Evolutionary conservation across 495 filamentous ascomycete species (phyloP).

Genomic region (Beverwykella pulmonaria): DNA sequence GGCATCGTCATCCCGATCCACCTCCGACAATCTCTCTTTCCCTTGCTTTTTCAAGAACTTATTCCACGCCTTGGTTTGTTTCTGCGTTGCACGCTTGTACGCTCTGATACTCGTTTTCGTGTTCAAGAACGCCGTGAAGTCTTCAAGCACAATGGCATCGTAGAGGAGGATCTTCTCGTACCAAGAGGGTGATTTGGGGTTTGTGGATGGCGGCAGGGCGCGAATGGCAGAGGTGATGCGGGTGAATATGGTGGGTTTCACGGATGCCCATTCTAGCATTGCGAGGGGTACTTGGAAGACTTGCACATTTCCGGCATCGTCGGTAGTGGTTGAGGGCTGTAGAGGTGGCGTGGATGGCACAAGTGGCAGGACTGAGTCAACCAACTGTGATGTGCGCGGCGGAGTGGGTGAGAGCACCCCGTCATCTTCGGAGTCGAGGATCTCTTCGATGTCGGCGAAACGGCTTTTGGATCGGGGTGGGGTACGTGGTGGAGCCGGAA

Average conservation of each 20-base stretch:
- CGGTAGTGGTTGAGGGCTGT: neutral
- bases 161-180: slow-evolving; percentile 92
- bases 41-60: neutral
- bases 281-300: slow-evolving; percentile 1
- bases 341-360: neutral
- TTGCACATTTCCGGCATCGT: neutral
- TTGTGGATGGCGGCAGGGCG: slow-evolving; percentile 53
- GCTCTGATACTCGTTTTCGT: slow-evolving; percentile 49
- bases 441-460: slow-evolving; percentile 45
- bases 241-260: slow-evolving; percentile 50
- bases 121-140: slow-evolving; percentile 83
- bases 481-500: neutral
- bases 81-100: slow-evolving; percentile 26
- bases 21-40: neutral
- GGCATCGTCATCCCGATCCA: neutral
- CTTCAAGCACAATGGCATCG: slow-evolving; percentile 88
- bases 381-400: slow-evolving; percentile 21
- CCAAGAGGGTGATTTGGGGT: slow-evolving; percentile 64
- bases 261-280: slow-evolving; percentile 29
- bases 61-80: slow-evolving; percentile 25
- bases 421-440: slow-evolving; percentile 43
- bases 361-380: slow-evolving; percentile 2
- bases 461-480: slow-evolving; percentile 17
- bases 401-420: slow-evolving; percentile 42
- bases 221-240: slow-evolving; percentile 70